A percentile compares a stretch with the other conserved stretches of the same genome.
Evolutionary conservation across 2,329 filamentous ascomycete species (phyloP).

Genomic region (Cordyceps fumosorosea): DNA sequence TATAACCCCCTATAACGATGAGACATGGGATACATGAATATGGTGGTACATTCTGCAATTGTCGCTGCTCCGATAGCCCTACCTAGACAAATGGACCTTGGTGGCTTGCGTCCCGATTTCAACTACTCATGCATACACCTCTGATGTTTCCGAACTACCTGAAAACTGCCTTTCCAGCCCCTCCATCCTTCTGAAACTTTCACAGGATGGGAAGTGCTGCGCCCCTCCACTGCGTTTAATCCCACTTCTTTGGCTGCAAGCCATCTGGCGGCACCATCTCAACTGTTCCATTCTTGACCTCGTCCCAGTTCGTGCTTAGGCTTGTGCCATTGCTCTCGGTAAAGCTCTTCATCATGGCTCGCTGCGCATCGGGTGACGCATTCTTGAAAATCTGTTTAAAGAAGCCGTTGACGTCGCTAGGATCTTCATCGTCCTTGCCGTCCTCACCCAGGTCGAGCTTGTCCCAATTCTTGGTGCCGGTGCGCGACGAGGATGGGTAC

Average conservation of each 20-base stretch:
- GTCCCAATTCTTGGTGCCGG: slow-evolving; percentile 89
- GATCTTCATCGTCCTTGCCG: slow-evolving; percentile 49
- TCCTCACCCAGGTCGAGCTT: slow-evolving; percentile 47
- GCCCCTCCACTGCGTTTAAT: not conserved
- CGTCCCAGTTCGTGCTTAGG: slow-evolving; percentile 85
- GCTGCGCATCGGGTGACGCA: slow-evolving; percentile 70
- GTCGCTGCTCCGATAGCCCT: not conserved
- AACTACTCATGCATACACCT: not conserved
- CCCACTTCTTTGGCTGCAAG: slow-evolving; percentile 69
- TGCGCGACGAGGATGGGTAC: slow-evolving; percentile 83
- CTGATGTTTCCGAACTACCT: not conserved
- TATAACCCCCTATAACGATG: not conserved
- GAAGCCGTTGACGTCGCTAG: slow-evolving; percentile 66
- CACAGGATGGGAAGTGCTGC: not conserved
- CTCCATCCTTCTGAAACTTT: not conserved
- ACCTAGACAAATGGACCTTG: not conserved
- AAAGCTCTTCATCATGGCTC: slow-evolving; percentile 98
- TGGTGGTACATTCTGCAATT: not conserved
- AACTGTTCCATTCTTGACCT: slow-evolving; percentile 67
- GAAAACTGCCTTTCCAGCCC: not conserved
- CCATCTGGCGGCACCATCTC: slow-evolving; percentile 70
- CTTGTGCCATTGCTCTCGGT: slow-evolving; percentile 89
- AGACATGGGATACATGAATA: not conserved
- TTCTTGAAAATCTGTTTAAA: slow-evolving; percentile 84
- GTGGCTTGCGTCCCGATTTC: not conserved